phyloP scores from a whole-genome alignment of 2,329 filamentous ascomycete species.

The Colletotrichum gigasporum region DNA sequence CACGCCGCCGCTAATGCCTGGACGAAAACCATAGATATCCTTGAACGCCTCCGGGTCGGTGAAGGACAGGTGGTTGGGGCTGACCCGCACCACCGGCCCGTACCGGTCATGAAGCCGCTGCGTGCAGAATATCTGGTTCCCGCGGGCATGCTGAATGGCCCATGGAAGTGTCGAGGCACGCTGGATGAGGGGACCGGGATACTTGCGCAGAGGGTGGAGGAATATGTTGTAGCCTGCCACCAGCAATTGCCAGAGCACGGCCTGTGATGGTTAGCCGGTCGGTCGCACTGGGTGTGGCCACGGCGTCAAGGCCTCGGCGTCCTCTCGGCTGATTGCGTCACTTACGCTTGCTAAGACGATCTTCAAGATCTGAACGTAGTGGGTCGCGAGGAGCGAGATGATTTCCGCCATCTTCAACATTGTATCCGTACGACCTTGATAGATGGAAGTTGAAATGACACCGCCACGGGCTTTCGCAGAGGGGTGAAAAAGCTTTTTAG shows the following conservation, averaged over 20 bases:
- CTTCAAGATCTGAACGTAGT: not conserved
- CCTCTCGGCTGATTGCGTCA: not conserved
- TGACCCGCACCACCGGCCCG: slow-evolving; percentile 48
- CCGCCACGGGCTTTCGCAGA: too few relatives aligned
- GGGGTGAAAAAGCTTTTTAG: too few relatives aligned
- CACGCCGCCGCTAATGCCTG: not conserved
- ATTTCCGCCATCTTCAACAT: not conserved
- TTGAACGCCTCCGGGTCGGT: slow-evolving; percentile 45
- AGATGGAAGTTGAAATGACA: too few relatives aligned
- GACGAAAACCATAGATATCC: slow-evolving; percentile 47
- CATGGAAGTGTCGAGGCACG: slow-evolving; percentile 14
- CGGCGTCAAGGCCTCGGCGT: too few relatives aligned
- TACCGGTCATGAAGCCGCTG: slow-evolving; percentile 36
- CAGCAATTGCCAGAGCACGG: not conserved
- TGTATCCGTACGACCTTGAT: not conserved
- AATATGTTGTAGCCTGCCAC: slow-evolving; percentile 41
- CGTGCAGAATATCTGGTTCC: slow-evolving; percentile 9
- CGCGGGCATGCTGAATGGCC: slow-evolving; percentile 1
- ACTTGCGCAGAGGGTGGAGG: slow-evolving; percentile 43
- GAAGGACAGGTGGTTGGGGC: slow-evolving; percentile 50
- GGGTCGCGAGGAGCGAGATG: not conserved
- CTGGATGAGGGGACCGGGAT: slow-evolving; percentile 39
- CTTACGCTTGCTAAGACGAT: slow-evolving; percentile 2
- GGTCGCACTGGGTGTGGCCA: not conserved
- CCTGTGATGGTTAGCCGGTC: not conserved